Percentiles rank a stretch among this genome's conserved stretches.
Conservation (phyloP, 352 stramenopile genomes). For the Thalassiosira hispida region DNA sequence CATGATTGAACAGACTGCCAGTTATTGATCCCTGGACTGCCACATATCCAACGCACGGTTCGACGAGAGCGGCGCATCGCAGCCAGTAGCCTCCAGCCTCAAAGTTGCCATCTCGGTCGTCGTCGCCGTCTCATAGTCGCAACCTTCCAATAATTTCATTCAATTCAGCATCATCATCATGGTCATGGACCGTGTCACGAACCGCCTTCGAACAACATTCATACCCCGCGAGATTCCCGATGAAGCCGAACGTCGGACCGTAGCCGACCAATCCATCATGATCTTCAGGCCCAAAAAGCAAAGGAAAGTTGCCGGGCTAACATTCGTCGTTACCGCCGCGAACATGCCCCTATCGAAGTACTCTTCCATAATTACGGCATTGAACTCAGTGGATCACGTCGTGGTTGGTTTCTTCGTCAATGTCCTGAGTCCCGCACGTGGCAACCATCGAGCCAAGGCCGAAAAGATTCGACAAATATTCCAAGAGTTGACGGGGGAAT, state of each 20-base stretch:
- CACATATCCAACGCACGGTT: no score
- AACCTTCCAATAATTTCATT: not conserved
- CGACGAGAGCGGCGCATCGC: no score
- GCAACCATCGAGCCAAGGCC: conserved; percentile 41
- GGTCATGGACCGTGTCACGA: conserved; percentile 26
- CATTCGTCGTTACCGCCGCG: conserved; percentile 41
- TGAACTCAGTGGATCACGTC: conserved; percentile 38
- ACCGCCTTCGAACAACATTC: conserved; percentile 28
- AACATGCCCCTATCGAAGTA: conserved; percentile 55
- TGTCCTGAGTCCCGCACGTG: conserved; percentile 28
- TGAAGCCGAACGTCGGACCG: conserved; percentile 23
- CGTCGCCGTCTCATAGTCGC: no score
- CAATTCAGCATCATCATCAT: not conserved
- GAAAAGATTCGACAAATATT: conserved; percentile 34
- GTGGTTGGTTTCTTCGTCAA: conserved; percentile 52
- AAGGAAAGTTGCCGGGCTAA: conserved; percentile 24
- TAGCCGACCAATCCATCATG: conserved; percentile 27
- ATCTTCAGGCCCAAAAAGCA: conserved; percentile 20
- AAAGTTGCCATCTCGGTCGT: no score
- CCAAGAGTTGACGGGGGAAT: conserved; percentile 39
- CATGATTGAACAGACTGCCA: no score
- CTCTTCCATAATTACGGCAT: conserved; percentile 29
- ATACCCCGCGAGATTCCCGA: conserved; percentile 36
- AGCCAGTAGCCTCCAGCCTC: no score
- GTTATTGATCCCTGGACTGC: no score